Evolutionary conservation across 176 grass and related monocot genomes (phyloP).

Genomic region (Phyllostachys edulis): DNA sequence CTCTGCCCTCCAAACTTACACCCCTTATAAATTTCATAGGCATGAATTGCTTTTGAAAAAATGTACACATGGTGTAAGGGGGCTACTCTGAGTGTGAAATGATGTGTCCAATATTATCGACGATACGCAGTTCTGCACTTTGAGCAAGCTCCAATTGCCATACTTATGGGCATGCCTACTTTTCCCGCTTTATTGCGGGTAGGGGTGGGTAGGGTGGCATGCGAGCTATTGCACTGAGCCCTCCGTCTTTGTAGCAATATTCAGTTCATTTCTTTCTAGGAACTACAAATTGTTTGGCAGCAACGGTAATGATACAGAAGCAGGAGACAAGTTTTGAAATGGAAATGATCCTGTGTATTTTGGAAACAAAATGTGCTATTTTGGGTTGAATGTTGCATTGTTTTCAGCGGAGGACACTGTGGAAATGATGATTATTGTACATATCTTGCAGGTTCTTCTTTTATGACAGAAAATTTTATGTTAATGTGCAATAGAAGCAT

Average conservation of each 20-base stretch:
- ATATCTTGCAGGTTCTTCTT: background rate
- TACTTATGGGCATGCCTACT: background rate
- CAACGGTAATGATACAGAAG: background rate
- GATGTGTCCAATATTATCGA: background rate
- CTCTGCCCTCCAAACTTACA: background rate
- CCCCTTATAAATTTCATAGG: background rate
- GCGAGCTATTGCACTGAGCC: background rate
- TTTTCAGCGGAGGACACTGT: background rate
- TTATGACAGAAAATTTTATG: background rate
- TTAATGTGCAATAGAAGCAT: background rate
- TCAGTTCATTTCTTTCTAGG: background rate
- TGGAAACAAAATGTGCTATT: background rate
- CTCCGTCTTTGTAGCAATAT: background rate
- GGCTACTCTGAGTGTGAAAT: background rate
- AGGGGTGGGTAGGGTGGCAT: background rate
- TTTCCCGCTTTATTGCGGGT: background rate
- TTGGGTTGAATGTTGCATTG: background rate
- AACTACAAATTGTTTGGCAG: background rate
- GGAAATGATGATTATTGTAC: background rate
- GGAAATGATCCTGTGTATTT: background rate
- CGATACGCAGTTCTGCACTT: background rate
- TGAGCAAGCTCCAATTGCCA: background rate
- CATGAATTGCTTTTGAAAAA: background rate
- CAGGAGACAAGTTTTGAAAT: background rate
- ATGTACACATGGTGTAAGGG: conserved; percentile 3